Conservation (phyloP, 2,329 filamentous ascomycete genomes). For the Blastomyces gilchristii region DNA sequence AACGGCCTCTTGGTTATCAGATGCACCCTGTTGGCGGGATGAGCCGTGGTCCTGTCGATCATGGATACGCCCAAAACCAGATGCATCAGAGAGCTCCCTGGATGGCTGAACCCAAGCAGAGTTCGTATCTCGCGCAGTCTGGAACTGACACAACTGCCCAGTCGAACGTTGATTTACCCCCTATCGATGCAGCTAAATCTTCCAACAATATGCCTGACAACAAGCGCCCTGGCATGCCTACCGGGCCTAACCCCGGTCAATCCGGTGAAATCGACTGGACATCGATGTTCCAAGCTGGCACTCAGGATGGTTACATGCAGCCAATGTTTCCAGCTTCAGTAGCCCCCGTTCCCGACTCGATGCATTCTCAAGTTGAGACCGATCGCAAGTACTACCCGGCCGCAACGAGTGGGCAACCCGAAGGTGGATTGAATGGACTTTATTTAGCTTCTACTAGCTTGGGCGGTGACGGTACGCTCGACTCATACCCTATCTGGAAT, state of each 20-base stretch:
- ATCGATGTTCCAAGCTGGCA: slow-evolving; percentile 66
- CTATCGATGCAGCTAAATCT: slow-evolving; percentile 36
- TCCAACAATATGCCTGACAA: slow-evolving; percentile 29
- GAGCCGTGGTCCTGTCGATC: slow-evolving; percentile 31
- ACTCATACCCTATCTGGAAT: slow-evolving; percentile 33
- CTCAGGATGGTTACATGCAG: slow-evolving; percentile 55
- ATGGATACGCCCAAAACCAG: slow-evolving; percentile 29
- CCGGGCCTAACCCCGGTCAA: slow-evolving; percentile 50
- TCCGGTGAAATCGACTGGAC: slow-evolving; percentile 57
- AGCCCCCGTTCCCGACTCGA: slow-evolving; percentile 58
- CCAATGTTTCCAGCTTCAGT: slow-evolving; percentile 54
- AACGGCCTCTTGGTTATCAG: slow-evolving; percentile 35
- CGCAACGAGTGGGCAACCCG: slow-evolving; percentile 29
- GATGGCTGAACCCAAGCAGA: slow-evolving; percentile 37
- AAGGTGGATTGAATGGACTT: slow-evolving; percentile 38
- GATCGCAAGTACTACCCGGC: slow-evolving; percentile 45
- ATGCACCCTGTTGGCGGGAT: slow-evolving; percentile 35
- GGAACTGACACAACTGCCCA: slow-evolving; percentile 33
- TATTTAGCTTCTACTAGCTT: slow-evolving; percentile 40
- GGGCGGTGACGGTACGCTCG: slow-evolving; percentile 39
- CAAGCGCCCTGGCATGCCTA: slow-evolving; percentile 49
- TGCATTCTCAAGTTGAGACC: slow-evolving; percentile 55
- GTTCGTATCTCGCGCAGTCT: slow-evolving; percentile 33
- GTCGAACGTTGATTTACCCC: slow-evolving; percentile 36
- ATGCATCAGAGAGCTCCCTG: slow-evolving; percentile 32